Conservation (phyloP, 2,329 filamentous ascomycete genomes). For the Hypocrella siamensis region DNA sequence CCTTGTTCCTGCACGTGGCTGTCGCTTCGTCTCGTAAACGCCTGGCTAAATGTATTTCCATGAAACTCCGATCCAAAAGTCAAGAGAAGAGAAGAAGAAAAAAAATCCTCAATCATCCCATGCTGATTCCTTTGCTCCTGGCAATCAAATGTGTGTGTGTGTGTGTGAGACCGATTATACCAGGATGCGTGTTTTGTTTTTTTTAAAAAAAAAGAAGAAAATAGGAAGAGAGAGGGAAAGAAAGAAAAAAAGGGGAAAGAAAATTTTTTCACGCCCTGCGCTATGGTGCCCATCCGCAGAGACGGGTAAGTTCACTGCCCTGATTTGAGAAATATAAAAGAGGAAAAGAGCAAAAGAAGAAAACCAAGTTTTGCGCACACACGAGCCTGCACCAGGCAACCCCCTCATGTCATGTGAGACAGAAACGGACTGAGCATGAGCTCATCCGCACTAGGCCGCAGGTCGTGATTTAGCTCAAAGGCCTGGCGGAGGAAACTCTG, state of each 20-base stretch:
- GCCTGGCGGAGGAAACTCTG: constrained; percentile 72
- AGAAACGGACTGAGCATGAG: constrained; percentile 73
- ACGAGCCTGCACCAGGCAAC: not conserved
- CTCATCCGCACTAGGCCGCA: constrained; percentile 82
- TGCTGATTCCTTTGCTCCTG: too few relatives aligned
- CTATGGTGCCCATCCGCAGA: too few relatives aligned
- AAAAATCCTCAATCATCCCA: too few relatives aligned
- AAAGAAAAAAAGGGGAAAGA: not conserved
- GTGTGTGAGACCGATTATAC: too few relatives aligned
- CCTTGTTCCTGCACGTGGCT: too few relatives aligned
- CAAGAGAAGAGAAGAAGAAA: too few relatives aligned
- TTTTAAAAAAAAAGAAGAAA: not conserved
- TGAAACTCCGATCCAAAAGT: too few relatives aligned
- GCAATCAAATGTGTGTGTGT: too few relatives aligned
- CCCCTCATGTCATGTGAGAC: constrained; percentile 43
- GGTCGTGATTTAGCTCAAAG: constrained; percentile 91
- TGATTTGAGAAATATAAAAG: constrained; percentile 8
- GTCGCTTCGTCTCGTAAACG: too few relatives aligned
- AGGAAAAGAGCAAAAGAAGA: not conserved
- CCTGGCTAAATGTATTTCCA: too few relatives aligned
- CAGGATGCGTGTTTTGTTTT: too few relatives aligned
- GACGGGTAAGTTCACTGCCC: too few relatives aligned
- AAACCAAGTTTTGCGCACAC: not conserved
- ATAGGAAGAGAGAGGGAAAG: not conserved
- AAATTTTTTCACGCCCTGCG: not conserved